A percentile compares a stretch with the other conserved stretches of the same genome.
These are phyloP conservation scores for Multifurca ochricompacta DNA, from an alignment of 768 basidiomycete genomes.

Conservation along the genomic window DNA sequence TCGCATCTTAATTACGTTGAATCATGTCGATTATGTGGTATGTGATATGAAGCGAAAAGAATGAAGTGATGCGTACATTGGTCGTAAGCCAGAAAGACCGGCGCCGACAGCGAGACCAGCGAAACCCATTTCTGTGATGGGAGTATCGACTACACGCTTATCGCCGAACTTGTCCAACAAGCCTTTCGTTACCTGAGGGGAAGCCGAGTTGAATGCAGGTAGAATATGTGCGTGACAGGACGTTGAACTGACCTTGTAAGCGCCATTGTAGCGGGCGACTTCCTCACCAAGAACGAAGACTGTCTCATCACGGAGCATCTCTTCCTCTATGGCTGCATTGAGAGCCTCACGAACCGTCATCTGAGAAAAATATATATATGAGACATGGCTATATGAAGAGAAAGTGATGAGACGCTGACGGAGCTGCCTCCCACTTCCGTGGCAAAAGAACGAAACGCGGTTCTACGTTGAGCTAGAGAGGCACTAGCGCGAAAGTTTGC, in stretches of 20 bases:
- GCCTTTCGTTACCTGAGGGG: conserved; percentile 84
- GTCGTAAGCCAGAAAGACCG: conserved; percentile 88
- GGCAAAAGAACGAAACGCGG: conserved; percentile 54
- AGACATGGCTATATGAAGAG: conserved; percentile 20
- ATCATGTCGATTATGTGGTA: conserved; percentile 13
- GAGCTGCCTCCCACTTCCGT: conserved; percentile 43
- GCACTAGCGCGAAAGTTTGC: conserved; percentile 36
- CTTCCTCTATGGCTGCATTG: conserved; percentile 98
- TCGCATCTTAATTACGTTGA: conserved; percentile 60
- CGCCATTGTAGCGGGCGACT: conserved; percentile 96
- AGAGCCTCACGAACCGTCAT: conserved; percentile 99
- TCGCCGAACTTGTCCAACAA: conserved; percentile 99
- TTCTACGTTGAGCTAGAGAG: conserved; percentile 36
- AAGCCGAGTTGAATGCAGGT: not conserved
- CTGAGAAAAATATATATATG: conserved; percentile 33
- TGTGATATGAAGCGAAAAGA: not conserved
- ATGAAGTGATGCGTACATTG: conserved; percentile 50
- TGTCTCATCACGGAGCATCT: conserved; percentile 92
- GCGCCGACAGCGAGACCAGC: conserved; percentile 94
- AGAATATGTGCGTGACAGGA: not conserved
- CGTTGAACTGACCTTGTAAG: conserved; percentile 66
- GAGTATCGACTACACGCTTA: conserved; percentile 95
- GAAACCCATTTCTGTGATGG: conserved; percentile 98
- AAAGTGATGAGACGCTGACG: conserved; percentile 37
- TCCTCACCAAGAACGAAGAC: conserved; percentile 98